These are phyloP conservation scores for Pseudogymnoascus sp. DNA, from an alignment of 2,329 filamentous ascomycete genomes.

Conservation along the genomic window DNA sequence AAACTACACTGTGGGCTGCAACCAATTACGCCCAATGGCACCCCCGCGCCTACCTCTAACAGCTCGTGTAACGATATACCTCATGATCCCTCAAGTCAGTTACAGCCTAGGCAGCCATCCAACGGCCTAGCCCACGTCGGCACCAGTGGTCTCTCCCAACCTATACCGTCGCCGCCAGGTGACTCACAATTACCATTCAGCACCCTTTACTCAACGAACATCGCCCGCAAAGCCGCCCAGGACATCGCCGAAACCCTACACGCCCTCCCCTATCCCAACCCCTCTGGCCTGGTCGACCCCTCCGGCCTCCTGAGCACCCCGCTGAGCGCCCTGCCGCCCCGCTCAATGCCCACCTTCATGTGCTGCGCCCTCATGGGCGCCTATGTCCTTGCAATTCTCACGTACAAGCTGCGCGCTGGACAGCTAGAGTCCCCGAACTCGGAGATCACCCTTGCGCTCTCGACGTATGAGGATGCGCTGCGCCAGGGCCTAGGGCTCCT, in stretches of 20 bases:
- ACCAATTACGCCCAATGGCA: conserved; percentile 23
- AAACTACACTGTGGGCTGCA: conserved; percentile 43
- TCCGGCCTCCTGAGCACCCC: not conserved
- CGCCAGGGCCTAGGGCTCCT: not conserved
- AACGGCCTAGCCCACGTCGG: not conserved
- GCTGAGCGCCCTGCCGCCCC: conserved; percentile 15
- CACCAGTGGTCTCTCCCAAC: not conserved
- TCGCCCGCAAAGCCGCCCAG: conserved; percentile 42
- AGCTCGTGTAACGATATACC: not conserved
- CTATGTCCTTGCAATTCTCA: conserved; percentile 30
- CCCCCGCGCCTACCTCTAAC: conserved; percentile 12
- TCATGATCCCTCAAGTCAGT: not conserved
- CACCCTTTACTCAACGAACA: conserved; percentile 40
- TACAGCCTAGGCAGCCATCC: conserved; percentile 6
- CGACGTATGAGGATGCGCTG: not conserved
- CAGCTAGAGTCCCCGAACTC: not conserved
- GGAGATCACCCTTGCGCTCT: not conserved
- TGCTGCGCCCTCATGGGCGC: conserved; percentile 31
- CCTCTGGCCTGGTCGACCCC: conserved; percentile 15
- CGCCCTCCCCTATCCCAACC: conserved; percentile 39
- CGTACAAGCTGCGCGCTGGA: not conserved
- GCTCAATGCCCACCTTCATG: conserved; percentile 29
- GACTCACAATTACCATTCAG: conserved; percentile 35
- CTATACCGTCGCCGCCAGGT: not conserved
- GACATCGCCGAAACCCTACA: conserved; percentile 41